Base-by-base conservation (phyloP, 805 yeast species). In the Candida arabinofermentans region DNA sequence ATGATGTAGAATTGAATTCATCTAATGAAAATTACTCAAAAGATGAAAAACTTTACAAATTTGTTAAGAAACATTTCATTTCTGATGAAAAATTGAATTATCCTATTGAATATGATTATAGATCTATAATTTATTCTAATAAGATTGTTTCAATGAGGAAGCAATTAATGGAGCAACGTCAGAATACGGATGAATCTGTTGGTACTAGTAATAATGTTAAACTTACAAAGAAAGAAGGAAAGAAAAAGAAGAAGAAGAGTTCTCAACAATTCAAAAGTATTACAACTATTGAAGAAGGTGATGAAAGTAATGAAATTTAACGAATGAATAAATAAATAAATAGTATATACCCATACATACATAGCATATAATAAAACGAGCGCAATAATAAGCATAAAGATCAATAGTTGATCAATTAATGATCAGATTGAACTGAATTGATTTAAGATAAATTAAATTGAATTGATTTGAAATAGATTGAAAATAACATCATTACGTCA, bases 21-120 rank as follows among this genome's bases (percentile, higher is more conserved):
- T 19, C 21, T 22, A 34, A 35, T 33, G 57, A 55, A 1, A 71
- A 67, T 9, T 63, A 64, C 37, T 50, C 53, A 0, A 47, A 44
- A 37, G 75, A 71, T 44, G 67, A 66, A 4, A 53, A 51, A 16
- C 44, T 66, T 2, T 72, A 66, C 41, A 50, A 43, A 16, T 53
- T 48, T 36, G 71, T 64, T 2, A 64, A 59, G 41, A 49, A 50
- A 7, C 65, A 62, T 16, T 56, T 62, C 32, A 64, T 74, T 6
- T 56, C 58, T 31, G 69, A 68, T 1, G 46, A 37, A 2, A 67
- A 64, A 41, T 56, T 65, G 39, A 70, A 72, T 40, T 72, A 67
- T 39, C 75, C 75, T 0, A 69, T 72, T 27, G 61, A 41, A 3
- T 61, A 48, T 29, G 58, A 59, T 24, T 54, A 51, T 17, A 36